Base-by-base conservation (phyloP, 371 early-diverging fungal genomes). In the Mucor racemosus region DNA sequence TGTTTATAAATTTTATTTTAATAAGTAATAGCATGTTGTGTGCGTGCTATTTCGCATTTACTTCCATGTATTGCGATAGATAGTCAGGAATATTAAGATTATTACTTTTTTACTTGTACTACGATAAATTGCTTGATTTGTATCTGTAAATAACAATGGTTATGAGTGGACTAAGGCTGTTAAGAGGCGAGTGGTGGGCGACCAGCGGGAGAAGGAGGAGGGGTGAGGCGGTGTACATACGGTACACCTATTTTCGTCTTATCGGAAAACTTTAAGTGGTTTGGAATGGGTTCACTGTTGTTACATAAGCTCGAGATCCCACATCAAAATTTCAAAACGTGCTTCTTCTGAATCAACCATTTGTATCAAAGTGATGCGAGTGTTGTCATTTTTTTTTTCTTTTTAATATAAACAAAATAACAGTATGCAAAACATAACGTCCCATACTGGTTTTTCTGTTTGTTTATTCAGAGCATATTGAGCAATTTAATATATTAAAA, bases 21-120 rank as follows among this genome's bases (percentile, higher is more conserved):
- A 5, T 17, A 44, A 7, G 44, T n/a, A 8, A n/a, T 17, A 17
- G 7, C n/a, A 44, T 44, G 17, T 17, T 44, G 44, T 44, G 26
- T 26, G 26, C 26, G n/a, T n/a, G 3, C 26, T 26, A 26, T 26
- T 44, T 44, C 44, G 44, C 17, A 44, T 44, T 44, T 44, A 44
- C n/a, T 44, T 44, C 44, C 44, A 44, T n/a, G 44, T 44, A 44
- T 44, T n/a, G 44, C 44, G 44, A 44, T 44, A 17, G 44, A 44
- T 44, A 17, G 44, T 5, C 44, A n/a, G n/a, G 44, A 44, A 44
- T 44, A 44, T 44, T 44, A 44, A 44, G 14, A 44, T 2, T 44
- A 17, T n/a, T 44, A 44, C 44, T 44, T 15, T 15, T 26, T 26
- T 26, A n/a, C 44, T 44, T 17, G 44, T 44, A 6, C 17, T 17